Evolutionary conservation across 495 filamentous ascomycete genomes (phyloP).

Genomic region (Hypoxylon trugodes): DNA sequence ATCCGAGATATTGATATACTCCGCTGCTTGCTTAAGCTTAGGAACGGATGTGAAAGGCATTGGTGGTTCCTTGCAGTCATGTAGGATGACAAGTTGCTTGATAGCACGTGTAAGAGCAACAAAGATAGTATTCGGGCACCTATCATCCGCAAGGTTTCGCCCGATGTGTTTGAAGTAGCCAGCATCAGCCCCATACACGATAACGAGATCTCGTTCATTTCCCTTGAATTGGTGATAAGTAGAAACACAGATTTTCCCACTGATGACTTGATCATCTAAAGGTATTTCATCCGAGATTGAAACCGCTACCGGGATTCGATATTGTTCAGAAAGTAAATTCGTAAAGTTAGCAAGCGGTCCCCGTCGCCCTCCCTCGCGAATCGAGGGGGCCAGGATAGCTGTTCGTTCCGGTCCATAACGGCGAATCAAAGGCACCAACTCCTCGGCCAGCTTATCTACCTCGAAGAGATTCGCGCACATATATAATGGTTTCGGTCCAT

Average conservation of each 20-base stretch:
- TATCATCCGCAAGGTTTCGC: not conserved
- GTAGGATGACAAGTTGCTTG: slow-evolving; percentile 4
- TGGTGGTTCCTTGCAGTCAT: not conserved
- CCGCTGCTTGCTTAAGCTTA: not conserved
- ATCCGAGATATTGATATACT: not conserved
- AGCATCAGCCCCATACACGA: slow-evolving; percentile 3
- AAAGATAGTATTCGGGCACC: slow-evolving; percentile 1
- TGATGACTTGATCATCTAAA: not conserved
- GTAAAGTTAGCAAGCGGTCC: not conserved
- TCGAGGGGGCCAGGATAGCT: not conserved
- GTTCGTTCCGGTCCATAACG: not conserved
- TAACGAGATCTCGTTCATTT: slow-evolving; percentile 1
- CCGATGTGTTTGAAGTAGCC: slow-evolving; percentile 1
- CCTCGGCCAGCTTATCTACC: not conserved
- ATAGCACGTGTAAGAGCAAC: slow-evolving; percentile 1
- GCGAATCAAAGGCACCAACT: not conserved
- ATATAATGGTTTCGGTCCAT: not conserved
- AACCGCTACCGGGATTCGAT: slow-evolving; percentile 4
- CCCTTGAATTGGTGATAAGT: slow-evolving; percentile 8
- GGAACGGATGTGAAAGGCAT: not conserved
- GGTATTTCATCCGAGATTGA: not conserved
- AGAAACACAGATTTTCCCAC: not conserved
- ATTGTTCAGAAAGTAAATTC: not conserved
- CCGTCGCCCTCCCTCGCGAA: slow-evolving; percentile 2
- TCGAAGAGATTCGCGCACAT: not conserved